A percentile compares a stretch with the other conserved stretches of the same genome.
phyloP scores from a whole-genome alignment of 2,329 filamentous ascomycete genomes.

The Cadophora sp. region DNA sequence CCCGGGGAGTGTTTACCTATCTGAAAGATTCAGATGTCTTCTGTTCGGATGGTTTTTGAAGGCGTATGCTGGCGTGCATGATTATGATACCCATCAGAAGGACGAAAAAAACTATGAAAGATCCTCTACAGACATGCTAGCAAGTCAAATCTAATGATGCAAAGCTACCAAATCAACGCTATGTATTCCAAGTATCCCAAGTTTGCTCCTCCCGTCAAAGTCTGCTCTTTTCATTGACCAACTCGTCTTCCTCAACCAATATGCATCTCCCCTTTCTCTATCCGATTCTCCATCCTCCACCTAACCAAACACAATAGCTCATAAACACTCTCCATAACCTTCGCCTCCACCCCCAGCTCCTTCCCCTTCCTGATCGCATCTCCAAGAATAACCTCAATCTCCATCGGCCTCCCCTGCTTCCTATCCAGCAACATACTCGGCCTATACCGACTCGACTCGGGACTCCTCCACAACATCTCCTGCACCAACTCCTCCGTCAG shows the following conservation, averaged over 20 bases:
- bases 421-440: conserved; percentile 58
- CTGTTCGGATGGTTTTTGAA: neutral
- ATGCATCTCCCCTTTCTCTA: conserved; percentile 12
- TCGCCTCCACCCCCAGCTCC: conserved; percentile 55
- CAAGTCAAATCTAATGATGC: neutral
- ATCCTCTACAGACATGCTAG: neutral
- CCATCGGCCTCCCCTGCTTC: conserved; percentile 56
- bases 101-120: neutral
- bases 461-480: conserved; percentile 25
- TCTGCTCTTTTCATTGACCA: neutral
- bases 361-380: conserved; percentile 57
- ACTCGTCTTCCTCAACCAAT: conserved; percentile 1
- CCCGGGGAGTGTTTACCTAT: conserved; percentile 43
- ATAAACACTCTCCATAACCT: conserved; percentile 57
- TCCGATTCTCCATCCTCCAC: conserved; percentile 42
- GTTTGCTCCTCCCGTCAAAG: too few species aligned
- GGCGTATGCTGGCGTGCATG: neutral
- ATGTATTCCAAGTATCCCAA: neutral
- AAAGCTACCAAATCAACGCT: neutral
- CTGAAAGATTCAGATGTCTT: conserved; percentile 29
- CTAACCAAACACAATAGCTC: conserved; percentile 57
- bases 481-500: conserved; percentile 31
- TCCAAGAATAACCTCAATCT: conserved; percentile 60
- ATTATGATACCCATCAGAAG: conserved; percentile 1
- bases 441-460: conserved; percentile 24